Conservation (phyloP, 441 rosid genomes). For the Adansonia rubrostipa region DNA sequence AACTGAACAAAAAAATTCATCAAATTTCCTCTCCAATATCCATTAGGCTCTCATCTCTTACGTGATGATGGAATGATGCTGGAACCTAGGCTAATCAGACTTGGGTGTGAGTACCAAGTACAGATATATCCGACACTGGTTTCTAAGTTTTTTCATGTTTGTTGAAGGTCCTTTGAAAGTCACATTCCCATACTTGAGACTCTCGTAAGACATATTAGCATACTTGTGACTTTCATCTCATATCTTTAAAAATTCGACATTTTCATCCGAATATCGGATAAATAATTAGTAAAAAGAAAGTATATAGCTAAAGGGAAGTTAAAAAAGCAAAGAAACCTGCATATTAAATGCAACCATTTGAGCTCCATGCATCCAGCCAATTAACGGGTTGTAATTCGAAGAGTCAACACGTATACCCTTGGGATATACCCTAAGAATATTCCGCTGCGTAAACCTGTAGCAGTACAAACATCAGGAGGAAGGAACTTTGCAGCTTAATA, state of each 20-base stretch:
- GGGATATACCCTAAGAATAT: constrained; percentile 82
- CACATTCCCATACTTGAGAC: no score
- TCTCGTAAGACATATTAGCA: no score
- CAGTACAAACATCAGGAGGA: constrained; percentile 24
- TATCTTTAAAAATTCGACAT: no score
- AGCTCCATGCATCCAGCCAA: constrained; percentile 96
- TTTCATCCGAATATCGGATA: no score
- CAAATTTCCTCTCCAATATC: not conserved
- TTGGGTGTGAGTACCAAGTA: no score
- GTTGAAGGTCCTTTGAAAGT: no score
- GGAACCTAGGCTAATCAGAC: no score
- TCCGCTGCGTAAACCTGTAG: constrained; percentile 79
- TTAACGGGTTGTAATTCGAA: constrained; percentile 84
- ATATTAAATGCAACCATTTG: constrained; percentile 99
- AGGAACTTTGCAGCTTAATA: not conserved
- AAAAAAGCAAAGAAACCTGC: constrained; percentile 58
- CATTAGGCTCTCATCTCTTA: not conserved
- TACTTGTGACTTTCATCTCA: no score
- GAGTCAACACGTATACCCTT: constrained; percentile 84
- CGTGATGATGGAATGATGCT: not conserved
- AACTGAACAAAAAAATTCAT: not conserved
- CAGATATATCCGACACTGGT: no score
- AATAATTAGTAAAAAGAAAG: not conserved
- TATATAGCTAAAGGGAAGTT: not conserved
- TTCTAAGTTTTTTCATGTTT: no score